Percentiles rank a stretch among this genome's conserved stretches.
Conservation (phyloP, 352 stramenopile genomes). For the Pythium aquatile region DNA sequence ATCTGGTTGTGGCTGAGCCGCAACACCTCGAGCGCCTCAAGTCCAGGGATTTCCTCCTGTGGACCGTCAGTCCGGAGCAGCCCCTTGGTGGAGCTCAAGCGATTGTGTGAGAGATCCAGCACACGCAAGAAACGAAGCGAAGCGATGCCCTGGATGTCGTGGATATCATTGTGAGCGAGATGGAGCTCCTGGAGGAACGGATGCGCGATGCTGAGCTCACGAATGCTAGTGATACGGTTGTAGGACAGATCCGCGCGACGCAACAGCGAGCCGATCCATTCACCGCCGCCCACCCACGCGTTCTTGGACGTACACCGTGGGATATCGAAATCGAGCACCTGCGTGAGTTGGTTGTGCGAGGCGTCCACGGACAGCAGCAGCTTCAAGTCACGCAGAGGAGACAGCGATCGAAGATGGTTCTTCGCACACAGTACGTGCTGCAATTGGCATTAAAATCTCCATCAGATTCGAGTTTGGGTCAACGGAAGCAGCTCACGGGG, state of each 20-base stretch:
- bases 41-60: constrained; percentile 1
- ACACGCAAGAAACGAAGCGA: constrained; percentile 61
- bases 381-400: constrained; percentile 43
- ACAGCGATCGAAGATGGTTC: constrained; percentile 51
- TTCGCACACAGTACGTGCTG: constrained; percentile 57
- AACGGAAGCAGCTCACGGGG: no score
- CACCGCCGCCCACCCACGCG: constrained; percentile 53
- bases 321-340: constrained; percentile 62
- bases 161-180: constrained; percentile 58
- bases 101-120: constrained; percentile 71
- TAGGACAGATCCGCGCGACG: constrained; percentile 46
- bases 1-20: constrained; percentile 62
- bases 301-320: constrained; percentile 49
- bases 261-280: constrained; percentile 67
- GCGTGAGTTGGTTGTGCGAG: constrained; percentile 54
- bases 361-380: constrained; percentile 60
- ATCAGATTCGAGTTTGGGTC: not conserved
- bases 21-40: constrained; percentile 51
- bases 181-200: constrained; percentile 67
- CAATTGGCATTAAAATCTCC: not conserved
- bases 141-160: constrained; percentile 46
- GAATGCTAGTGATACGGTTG: constrained; percentile 57
- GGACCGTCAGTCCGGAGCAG: constrained; percentile 22
- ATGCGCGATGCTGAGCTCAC: constrained; percentile 44
- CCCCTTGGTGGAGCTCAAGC: constrained; percentile 39